Evolutionary conservation across 768 basidiomycete genomes (phyloP).

Genomic region (Candolleomyces eurysporus): DNA sequence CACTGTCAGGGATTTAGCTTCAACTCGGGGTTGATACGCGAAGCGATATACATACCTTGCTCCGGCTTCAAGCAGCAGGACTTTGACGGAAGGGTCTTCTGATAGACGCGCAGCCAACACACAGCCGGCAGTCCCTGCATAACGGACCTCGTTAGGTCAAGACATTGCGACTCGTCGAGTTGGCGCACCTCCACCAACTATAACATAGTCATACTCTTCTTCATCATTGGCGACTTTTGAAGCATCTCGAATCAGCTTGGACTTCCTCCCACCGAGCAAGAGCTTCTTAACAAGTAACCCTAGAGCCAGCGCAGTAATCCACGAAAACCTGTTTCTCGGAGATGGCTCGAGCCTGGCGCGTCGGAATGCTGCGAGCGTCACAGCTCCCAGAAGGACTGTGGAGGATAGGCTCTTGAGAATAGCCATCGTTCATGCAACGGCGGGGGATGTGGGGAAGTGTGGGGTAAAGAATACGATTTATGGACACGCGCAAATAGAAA

Average conservation of each 20-base stretch:
- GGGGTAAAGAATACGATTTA: no score
- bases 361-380: constrained; percentile 11
- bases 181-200: constrained; percentile 52
- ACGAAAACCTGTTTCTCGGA: constrained; percentile 13
- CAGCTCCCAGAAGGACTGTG: constrained; percentile 10
- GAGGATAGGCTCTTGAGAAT: constrained; percentile 4
- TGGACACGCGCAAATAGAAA: no score
- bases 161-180: no score
- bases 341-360: constrained; percentile 8
- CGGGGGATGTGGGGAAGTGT: background rate
- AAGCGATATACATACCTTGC: constrained; percentile 45
- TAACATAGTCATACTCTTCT: constrained; percentile 46
- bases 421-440: background rate
- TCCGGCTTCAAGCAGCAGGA: constrained; percentile 60
- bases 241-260: constrained; percentile 22
- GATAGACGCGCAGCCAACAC: constrained; percentile 57
- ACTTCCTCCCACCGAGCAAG: constrained; percentile 13
- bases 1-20: constrained; percentile 30
- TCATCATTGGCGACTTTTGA: constrained; percentile 16
- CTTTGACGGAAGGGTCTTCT: constrained; percentile 51
- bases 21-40: background rate
- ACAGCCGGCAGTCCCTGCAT: constrained; percentile 57
- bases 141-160: constrained; percentile 1
- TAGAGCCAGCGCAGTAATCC: constrained; percentile 19
- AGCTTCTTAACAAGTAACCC: constrained; percentile 19